Evolutionary conservation across 2,329 filamentous ascomycete genomes (phyloP).

Genomic region (Fusarium continuum): DNA sequence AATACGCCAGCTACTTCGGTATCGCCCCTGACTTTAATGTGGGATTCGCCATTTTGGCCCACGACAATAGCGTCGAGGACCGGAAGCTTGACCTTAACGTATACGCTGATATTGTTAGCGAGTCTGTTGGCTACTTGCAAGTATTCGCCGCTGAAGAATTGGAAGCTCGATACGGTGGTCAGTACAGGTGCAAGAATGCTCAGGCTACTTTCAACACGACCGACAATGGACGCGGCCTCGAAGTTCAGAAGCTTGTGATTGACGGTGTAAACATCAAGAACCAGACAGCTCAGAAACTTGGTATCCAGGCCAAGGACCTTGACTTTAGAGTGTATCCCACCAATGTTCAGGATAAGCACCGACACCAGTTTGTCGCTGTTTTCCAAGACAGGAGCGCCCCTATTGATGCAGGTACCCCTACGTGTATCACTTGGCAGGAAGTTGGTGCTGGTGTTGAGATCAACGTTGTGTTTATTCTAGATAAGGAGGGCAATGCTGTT

Average conservation of each 20-base stretch:
- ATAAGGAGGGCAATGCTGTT: not conserved
- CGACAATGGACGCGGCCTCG: slow-evolving; percentile 40
- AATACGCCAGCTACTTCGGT: slow-evolving; percentile 44
- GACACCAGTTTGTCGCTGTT: slow-evolving; percentile 44
- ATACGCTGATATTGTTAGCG: slow-evolving; percentile 46
- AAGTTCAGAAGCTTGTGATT: slow-evolving; percentile 31
- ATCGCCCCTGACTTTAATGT: slow-evolving; percentile 27
- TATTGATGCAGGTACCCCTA: slow-evolving; percentile 47
- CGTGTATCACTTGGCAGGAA: slow-evolving; percentile 47
- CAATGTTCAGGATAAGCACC: slow-evolving; percentile 33
- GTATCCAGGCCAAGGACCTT: slow-evolving; percentile 31
- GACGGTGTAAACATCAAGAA: slow-evolving; percentile 28
- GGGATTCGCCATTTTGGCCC: slow-evolving; percentile 48
- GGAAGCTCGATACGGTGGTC: slow-evolving; percentile 14
- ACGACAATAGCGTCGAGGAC: slow-evolving; percentile 39
- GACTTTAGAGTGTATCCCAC: slow-evolving; percentile 47
- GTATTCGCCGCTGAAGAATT: slow-evolving; percentile 23
- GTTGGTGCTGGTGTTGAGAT: slow-evolving; percentile 21
- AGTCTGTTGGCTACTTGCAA: slow-evolving; percentile 21
- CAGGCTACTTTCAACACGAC: slow-evolving; percentile 21
- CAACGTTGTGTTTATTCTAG: slow-evolving; percentile 5
- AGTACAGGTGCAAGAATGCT: not conserved
- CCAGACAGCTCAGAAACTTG: slow-evolving; percentile 28
- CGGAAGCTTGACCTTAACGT: slow-evolving; percentile 47
- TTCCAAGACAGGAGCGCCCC: slow-evolving; percentile 46